Conservation (phyloP, 306 rosid genomes). For the Quercus engelmannii region DNA sequence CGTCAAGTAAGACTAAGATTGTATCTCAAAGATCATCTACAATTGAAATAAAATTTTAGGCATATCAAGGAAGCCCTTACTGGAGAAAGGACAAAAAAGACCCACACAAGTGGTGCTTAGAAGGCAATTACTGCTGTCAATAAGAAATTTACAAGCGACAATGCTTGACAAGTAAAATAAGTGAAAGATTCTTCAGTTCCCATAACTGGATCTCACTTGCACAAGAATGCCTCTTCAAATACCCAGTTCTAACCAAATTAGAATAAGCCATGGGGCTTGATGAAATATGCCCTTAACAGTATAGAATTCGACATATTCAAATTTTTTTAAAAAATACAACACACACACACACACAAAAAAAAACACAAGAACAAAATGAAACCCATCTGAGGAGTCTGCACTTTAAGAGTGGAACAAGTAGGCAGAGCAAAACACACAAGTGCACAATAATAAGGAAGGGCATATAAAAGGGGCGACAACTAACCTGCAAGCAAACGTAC, state of each 20-base stretch:
- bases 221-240: neutral
- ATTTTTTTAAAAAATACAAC: too few relatives aligned
- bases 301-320: neutral
- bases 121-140: neutral
- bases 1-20: neutral
- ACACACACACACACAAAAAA: too few relatives aligned
- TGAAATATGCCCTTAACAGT: neutral
- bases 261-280: neutral
- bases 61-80: neutral
- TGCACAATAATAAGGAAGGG: neutral
- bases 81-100: neutral
- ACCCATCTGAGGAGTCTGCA: neutral
- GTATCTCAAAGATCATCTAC: neutral
- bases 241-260: neutral
- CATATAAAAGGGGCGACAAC: neutral
- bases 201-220: neutral
- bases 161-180: neutral
- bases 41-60: neutral
- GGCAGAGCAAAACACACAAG: neutral
- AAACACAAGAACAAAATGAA: neutral
- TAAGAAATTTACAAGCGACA: neutral
- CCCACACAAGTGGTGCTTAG: neutral
- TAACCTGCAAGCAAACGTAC: conserved; percentile 97
- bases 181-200: neutral
- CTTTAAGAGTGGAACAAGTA: neutral